Evolutionary conservation across 1,139 yeast genomes (phyloP), one percentile per base, ranked within the genome.

Genomic region (Petasospora rhodanensis): DNA sequence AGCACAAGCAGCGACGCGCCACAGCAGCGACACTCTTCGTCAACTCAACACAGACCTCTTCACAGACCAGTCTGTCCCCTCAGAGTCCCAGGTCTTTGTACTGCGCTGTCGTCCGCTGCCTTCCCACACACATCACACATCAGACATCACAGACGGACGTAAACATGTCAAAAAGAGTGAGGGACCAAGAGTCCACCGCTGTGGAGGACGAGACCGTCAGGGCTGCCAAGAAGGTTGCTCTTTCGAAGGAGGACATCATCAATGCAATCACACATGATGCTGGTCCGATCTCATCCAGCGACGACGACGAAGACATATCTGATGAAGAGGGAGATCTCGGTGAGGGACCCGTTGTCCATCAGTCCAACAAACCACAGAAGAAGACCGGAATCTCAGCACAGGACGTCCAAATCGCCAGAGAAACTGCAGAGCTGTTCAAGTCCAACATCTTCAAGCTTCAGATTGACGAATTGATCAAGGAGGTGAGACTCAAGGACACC

Each of bases 381-480:
- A 31, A 29, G 29, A 40, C 29, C 17, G 16, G 31, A 7, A 58
- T 78, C 22, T 68, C 86, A 1, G 85, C 95, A 1, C 91, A 85
- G 49, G 96, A 91, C 39, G 77, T 89, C 29, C 96, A 89, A 52
- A 70, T 83, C 4, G 96, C 96, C 0, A 70, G 95, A 49, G 96
- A 89, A 56, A 84, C 97, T 0, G 93, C 95, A 0, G 96, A 87
- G 55, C 64, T 89, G 31, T 91, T 89, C 73, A 86, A 87, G 54
- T 86, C 96, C 11, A 89, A 89, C 58, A 86, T 91, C 38, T 89
- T 91, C 74, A 91, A 91, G 58, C 64, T 91, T 38, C 95, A 91
- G 61, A 87, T 89, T 36, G 98, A 89, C 58, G 97, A 89, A 55
- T 66, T 91, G 26, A 64, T 91, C 52, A 74, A 76, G 45, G 96